Evolutionary conservation across 306 rosid species (phyloP).

Genomic region (Dryas drummondii): DNA sequence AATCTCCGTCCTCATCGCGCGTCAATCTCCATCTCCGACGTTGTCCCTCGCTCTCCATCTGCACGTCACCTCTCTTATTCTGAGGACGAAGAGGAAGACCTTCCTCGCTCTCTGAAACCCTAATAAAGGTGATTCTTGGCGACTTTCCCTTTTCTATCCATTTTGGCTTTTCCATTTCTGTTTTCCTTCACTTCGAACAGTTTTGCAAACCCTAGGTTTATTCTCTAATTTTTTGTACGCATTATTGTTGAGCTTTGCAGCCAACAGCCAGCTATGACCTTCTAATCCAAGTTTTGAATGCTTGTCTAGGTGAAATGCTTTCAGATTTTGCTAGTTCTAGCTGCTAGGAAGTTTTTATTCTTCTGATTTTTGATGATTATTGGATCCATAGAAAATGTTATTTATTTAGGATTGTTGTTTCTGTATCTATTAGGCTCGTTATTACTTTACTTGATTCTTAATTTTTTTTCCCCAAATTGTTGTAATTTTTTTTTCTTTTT

Average conservation of each 20-base stretch:
- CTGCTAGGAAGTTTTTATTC: no score
- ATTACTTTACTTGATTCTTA: not conserved
- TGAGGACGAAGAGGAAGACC: not conserved
- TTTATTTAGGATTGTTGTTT: not conserved
- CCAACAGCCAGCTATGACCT: no score
- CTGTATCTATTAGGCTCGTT: not conserved
- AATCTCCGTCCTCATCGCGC: no score
- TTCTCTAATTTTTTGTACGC: no score
- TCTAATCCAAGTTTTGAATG: no score
- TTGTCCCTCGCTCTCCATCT: conserved; percentile 5
- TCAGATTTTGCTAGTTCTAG: no score
- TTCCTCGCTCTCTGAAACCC: conserved; percentile 6
- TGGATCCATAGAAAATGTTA: not conserved
- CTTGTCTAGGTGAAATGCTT: no score
- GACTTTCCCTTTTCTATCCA: not conserved
- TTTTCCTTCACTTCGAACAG: not conserved
- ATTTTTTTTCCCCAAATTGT: not conserved
- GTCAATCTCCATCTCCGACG: not conserved
- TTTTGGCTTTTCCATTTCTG: not conserved
- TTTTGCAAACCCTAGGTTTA: not conserved
- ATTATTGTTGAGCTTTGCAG: no score
- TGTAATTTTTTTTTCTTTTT: not conserved
- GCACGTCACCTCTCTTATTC: conserved; percentile 1
- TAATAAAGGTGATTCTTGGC: not conserved
- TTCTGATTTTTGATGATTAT: not conserved